Evolutionary conservation across 208 protist species (phyloP), one percentile per base, ranked within the genome.

Genomic region (Acanthamoeba pearcei): DNA sequence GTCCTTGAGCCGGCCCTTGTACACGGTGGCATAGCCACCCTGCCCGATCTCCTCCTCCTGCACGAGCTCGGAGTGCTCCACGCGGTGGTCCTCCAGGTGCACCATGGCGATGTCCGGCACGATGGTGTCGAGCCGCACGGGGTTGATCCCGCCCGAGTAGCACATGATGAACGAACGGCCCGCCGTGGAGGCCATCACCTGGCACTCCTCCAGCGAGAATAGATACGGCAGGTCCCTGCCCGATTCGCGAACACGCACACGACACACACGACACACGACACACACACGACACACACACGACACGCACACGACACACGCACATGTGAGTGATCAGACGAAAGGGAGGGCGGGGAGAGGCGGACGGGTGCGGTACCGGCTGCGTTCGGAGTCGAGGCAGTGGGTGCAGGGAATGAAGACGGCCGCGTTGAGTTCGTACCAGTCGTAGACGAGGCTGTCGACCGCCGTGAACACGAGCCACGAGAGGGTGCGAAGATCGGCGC

Each of bases 1-100:
- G 38, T 38, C 38, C 38, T 38, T 38, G 38, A 38, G 95, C 5
- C 89, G 13, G 42, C 95, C 95, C 42, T 89, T 93, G 85, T 91
- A 72, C 22, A 91, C 85, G 12, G 32, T 15, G 6, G 85, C 10
- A 29, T 46, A 91, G 53, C 19, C 17, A 17, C 85, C 85, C 85
- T 91, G 46, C 10, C 85, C 85, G 38, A 91, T 62, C 42, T 91
- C 32, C 22, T 70, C 57, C 57, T 91, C 32, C 46, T 72, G 24
- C 22, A 72, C 49, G 15, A 91, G 51, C 46, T 91, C 85, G 24
- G 17, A 9, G 35, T 91, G 74, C 13, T 62, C 32, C 15, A 91
- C 78, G 51, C 9, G 70, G 38, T 29, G 94, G 24, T 49, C n/a
- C 22, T 19, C 27, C 29, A 93, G 62, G 49, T 46, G 29, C 3